Conservation (phyloP, 2,329 filamentous ascomycete genomes). For the Diplodia seriata region DNA sequence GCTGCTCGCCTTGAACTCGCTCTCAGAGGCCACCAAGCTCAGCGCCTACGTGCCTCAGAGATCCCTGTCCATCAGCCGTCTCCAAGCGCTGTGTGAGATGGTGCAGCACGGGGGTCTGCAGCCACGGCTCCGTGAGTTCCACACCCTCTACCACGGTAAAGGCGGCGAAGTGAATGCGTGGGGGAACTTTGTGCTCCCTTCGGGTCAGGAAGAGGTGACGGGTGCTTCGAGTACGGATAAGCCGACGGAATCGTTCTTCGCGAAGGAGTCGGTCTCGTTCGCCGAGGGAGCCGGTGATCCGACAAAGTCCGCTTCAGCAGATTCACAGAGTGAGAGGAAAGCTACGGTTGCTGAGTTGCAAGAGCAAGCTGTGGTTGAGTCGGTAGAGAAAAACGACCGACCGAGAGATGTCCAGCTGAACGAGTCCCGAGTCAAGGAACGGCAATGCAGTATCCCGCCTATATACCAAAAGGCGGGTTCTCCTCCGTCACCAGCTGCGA, state of each 20-base stretch:
- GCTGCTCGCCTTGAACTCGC: conserved; percentile 16
- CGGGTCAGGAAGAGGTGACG: background rate
- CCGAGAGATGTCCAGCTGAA: background rate
- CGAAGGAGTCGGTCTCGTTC: background rate
- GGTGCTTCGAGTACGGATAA: background rate
- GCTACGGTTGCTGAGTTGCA: background rate
- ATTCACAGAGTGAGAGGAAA: background rate
- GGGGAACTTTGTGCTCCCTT: background rate
- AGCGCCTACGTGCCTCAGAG: conserved; percentile 6
- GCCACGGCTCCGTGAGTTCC: background rate
- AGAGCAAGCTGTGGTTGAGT: background rate
- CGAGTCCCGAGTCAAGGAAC: background rate
- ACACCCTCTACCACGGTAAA: conserved; percentile 16
- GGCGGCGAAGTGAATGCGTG: conserved; percentile 20
- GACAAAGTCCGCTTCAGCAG: background rate
- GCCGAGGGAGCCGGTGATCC: background rate
- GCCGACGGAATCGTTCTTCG: background rate
- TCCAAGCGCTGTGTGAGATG: conserved; percentile 13
- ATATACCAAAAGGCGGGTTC: background rate
- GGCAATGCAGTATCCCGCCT: background rate
- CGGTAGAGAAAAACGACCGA: background rate
- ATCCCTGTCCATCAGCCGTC: background rate
- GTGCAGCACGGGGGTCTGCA: background rate
- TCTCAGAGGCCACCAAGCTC: conserved; percentile 15
- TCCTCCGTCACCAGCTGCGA: no score